Base-by-base conservation (phyloP, 2,329 filamentous ascomycete species). In the Dothistroma septosporum region DNA sequence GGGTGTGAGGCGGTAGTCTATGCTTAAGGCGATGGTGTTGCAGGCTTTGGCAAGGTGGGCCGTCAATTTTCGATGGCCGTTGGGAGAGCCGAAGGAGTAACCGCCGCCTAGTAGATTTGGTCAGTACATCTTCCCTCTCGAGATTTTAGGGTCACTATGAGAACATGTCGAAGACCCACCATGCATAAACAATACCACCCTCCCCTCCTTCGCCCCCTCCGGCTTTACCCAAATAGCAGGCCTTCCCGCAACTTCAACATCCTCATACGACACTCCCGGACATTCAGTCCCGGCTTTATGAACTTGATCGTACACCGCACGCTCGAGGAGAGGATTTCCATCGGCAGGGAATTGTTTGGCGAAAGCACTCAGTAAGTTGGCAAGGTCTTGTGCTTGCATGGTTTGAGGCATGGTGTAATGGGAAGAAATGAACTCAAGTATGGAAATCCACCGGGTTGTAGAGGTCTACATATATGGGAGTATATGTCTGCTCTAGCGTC, bases 1-100 rank as follows among this genome's bases (percentile, higher is more conserved):
- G 0, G 85, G 85, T 0, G 83, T 82, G 21, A 84, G 77, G 14
- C 84, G 76, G 68, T 87, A 87, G 3, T 83, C 84, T 9, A 85
- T 76, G 0, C 79, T 83, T 11, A 86, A 71, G 11, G 81, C 79
- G 0, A 79, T 77, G 0, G 82, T 60, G 49, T 80, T 76, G 57
- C 76, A 79, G 16, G 73, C 71, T 65, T 85, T 78, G 41, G 83
- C 82, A 4, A 71, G 61, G 53, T 71, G 69, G 9, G 66, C 68
- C 0, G 65, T 61, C 12, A 71, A 52, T 47, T 70, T 71, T 16
- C 69, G 62, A 48, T 71, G 69, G 19, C 63, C 58, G 19, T 62
- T 64, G 2, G 64, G 62, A 11, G 65, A 68, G 32, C 69, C 69
- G 47, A 69, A 67, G 14, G 57, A 59, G 48, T 64, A 71, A 54